phyloP scores from a whole-genome alignment of 225 moss, liverwort and hornwort genomes.

The Sphagnum contortum region DNA sequence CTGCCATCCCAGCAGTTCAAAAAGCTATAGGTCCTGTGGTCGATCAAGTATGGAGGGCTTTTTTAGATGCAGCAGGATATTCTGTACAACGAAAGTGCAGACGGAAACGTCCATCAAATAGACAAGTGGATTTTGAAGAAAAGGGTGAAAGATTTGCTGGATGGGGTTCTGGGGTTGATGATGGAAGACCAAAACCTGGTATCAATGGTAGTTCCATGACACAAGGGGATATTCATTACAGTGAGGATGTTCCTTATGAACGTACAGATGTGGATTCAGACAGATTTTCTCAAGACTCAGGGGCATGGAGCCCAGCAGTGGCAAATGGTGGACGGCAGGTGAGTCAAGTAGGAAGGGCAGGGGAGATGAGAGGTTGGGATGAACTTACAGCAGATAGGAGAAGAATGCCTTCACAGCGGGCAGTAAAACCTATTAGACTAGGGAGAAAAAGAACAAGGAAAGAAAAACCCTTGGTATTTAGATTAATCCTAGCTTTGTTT shows the following conservation, averaged over 20 bases:
- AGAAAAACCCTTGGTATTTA: slow-evolving; percentile 36
- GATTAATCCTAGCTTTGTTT: slow-evolving; percentile 43
- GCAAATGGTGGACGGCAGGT: slow-evolving; percentile 9
- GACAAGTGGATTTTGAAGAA: background rate
- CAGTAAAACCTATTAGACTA: slow-evolving; percentile 21
- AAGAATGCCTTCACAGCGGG: slow-evolving; percentile 37
- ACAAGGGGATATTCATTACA: background rate
- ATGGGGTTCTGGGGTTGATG: slow-evolving; percentile 33
- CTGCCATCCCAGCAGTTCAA: slow-evolving; percentile 48
- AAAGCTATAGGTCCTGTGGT: slow-evolving; percentile 29
- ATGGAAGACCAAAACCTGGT: slow-evolving; percentile 12
- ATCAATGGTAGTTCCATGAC: slow-evolving; percentile 3
- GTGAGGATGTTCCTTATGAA: slow-evolving; percentile 11
- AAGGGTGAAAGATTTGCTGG: slow-evolving; percentile 30
- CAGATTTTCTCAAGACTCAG: slow-evolving; percentile 1
- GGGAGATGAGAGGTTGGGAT: slow-evolving; percentile 52
- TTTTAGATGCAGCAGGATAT: slow-evolving; percentile 19
- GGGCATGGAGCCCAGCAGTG: slow-evolving; percentile 8
- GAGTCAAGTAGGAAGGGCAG: slow-evolving; percentile 12
- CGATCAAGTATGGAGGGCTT: slow-evolving; percentile 29
- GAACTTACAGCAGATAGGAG: slow-evolving; percentile 42
- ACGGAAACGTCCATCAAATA: no score
- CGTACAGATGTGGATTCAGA: slow-evolving; percentile 8
- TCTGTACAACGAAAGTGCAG: no score
- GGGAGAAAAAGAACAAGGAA: slow-evolving; percentile 24